Base-by-base conservation (phyloP, 768 basidiomycete genomes). In the Hericium coralloides region DNA sequence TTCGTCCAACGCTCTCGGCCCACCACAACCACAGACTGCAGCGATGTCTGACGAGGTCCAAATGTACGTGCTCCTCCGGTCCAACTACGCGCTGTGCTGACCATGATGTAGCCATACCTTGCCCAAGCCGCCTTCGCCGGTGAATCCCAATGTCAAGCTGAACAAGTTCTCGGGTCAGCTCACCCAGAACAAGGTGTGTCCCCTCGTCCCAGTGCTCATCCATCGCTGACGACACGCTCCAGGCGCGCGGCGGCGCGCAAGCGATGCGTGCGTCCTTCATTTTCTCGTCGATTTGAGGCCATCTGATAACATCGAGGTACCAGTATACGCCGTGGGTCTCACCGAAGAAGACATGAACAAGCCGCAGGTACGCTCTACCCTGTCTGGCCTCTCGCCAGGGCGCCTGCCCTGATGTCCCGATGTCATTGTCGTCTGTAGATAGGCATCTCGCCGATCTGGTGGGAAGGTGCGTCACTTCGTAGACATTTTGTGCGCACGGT, bases 371-470 rank as follows among this genome's bases (percentile, higher is more conserved):
- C 43, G n/a, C 49, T 37, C 25, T 22, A 37, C 50, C 49, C 56
- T 18, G 51, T 38, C 8, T 18, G 58, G 52, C 48, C 25, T 31
- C 4, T 31, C 31, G 31, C 31, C 31, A 6, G 31, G 31, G 4
- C 31, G 2, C 31, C 31, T 6, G 31, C 10, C 8, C 37, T 18
- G 41, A 50, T 17, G 57, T 20, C 14, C 25, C 37, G 57, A 58
- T 20, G 54, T 58, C 61, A 26, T 63, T 56, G 38, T 48, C 26
- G 48, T 50, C 22, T 61, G 20, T 66, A 92, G 87, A 85, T 94
- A 65, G 92, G 92, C 49, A 91, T 94, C 65, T 88, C 88, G 31
- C 85, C 89, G 3, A 79, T 92, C 53, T 94, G 91, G 91, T 94
- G 90, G 89, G 91, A 93, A 79, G 90, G 90, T 86, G 43, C n/a